Conservation (phyloP, 108 stramenopile species). For the Fragilariopsis cylindrus region DNA sequence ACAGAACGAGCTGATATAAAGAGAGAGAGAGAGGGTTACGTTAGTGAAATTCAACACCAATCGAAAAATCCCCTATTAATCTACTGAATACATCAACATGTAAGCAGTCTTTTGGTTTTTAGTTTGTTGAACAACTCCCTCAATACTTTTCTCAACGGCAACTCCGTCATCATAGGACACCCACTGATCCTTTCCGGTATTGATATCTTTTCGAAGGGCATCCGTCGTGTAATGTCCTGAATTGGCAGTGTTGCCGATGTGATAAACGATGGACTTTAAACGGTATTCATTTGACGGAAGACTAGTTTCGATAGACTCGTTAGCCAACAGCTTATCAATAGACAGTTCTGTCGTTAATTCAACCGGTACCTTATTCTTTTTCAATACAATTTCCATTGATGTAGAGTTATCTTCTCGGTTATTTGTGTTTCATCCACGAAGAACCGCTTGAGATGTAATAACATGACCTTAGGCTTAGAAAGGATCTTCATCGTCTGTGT, state of each 20-base stretch:
- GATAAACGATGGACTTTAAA: constrained; percentile 66
- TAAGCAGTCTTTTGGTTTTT: constrained; percentile 43
- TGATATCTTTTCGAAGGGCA: constrained; percentile 21
- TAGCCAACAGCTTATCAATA: constrained; percentile 12
- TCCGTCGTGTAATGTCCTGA: constrained; percentile 80
- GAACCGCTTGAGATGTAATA: constrained; percentile 83
- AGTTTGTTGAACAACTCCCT: background rate
- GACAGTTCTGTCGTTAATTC: constrained; percentile 19
- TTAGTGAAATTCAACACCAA: background rate
- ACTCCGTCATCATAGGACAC: constrained; percentile 45
- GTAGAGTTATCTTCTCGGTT: background rate
- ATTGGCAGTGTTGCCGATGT: constrained; percentile 61
- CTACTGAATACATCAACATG: constrained; percentile 42
- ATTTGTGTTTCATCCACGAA: constrained; percentile 39
- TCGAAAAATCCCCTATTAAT: background rate
- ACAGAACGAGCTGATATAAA: too few species aligned
- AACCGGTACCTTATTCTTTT: constrained; percentile 53
- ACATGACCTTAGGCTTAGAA: constrained; percentile 60
- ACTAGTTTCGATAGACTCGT: background rate
- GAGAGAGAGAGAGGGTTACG: too few species aligned
- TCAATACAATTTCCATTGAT: constrained; percentile 31
- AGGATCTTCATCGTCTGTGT: constrained; percentile 67
- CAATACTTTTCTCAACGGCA: background rate
- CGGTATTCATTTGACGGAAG: constrained; percentile 23
- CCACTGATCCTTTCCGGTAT: constrained; percentile 29